Base-by-base conservation (phyloP, 192 early-diverging fungal species). In the Linnemannia elongata region DNA sequence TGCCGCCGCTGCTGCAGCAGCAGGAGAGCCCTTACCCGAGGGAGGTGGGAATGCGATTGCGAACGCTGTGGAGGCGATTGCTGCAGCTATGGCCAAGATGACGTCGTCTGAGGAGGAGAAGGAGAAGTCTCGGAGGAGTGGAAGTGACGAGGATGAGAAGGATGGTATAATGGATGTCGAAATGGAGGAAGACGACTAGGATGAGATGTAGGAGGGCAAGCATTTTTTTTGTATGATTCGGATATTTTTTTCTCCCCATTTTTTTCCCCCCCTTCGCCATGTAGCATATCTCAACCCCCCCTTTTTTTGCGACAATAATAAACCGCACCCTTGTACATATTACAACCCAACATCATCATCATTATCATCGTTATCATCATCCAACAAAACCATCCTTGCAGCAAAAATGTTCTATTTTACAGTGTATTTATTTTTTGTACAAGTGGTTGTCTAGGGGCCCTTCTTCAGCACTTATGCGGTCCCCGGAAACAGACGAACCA, bases 1-100 rank as follows among this genome's bases (percentile, higher is more conserved):
- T 27, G 75, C 69, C 1, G 54, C 33, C 6, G 30, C 36, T 1
- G n/a, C 24, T 17, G 41, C 55, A 4, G 20, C 69, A 10, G 54
- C 39, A 2, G 45, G n/a, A 12, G 71, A 33, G 6, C 24, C 12
- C 2, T 44, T 41, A 1, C n/a, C 12, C 3, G 57, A 77, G 27
- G 57, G 75, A 54, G 39, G 70, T 12, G 70, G 68, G 0, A 86
- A 73, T 35, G 83, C 83, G 47, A 86, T 86, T 55, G 57, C 78
- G 7, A 77, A 80, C n/a, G 83, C 83, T 27, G 80, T 86, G 75
- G 83, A 78, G 18, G 83, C 83, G 2, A 86, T 86, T 70, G 83
- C 83, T 33, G 75, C 74, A 0, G 83, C 69, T 3, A 22, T 80
- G 22, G 75, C 79, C 9, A 78, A 69, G 38, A 80, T 86, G 79